A percentile compares a stretch with the other conserved stretches of the same genome.
These are phyloP conservation scores for Diaporthe velutina DNA, from an alignment of 2,329 filamentous ascomycete species.

Conservation along the genomic window DNA sequence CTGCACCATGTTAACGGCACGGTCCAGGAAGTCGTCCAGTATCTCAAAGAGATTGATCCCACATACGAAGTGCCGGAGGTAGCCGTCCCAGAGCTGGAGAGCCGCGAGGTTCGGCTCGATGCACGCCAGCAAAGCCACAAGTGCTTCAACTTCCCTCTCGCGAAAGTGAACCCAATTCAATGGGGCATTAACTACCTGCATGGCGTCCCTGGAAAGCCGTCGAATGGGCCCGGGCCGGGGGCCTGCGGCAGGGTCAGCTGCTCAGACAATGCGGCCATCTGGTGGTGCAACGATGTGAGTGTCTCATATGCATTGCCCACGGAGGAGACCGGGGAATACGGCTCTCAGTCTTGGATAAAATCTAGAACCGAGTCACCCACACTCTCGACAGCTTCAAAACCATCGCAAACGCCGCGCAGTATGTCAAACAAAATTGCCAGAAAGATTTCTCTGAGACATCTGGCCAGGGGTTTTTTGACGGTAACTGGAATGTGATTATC, in stretches of 20 bases:
- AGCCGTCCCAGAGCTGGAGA: not conserved
- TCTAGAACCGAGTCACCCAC: not conserved
- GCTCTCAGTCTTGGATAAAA: not conserved
- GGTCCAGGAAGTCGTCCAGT: not conserved
- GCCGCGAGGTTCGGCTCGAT: not conserved
- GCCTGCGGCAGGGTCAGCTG: constrained; percentile 12
- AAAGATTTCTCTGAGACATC: not conserved
- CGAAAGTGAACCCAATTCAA: not conserved
- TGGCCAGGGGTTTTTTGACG: constrained; percentile 24
- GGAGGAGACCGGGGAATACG: too few species aligned
- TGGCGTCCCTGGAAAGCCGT: not conserved
- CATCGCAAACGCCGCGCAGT: not conserved
- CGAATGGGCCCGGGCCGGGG: constrained; percentile 16
- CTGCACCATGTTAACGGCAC: not conserved
- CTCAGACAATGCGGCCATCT: not conserved
- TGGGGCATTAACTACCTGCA: not conserved
- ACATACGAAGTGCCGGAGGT: not conserved
- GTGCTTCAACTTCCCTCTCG: not conserved
- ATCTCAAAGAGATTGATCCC: not conserved
- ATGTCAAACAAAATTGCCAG: not conserved
- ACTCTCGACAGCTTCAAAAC: not conserved
- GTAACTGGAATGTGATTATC: constrained; percentile 23
- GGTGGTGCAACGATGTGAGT: constrained; percentile 28
- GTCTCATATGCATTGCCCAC: not conserved
- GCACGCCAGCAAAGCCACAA: not conserved